A percentile compares a stretch with the other conserved stretches of the same genome.
phyloP scores from a whole-genome alignment of 805 yeast species.

The Naumovozyma dairenensis region DNA sequence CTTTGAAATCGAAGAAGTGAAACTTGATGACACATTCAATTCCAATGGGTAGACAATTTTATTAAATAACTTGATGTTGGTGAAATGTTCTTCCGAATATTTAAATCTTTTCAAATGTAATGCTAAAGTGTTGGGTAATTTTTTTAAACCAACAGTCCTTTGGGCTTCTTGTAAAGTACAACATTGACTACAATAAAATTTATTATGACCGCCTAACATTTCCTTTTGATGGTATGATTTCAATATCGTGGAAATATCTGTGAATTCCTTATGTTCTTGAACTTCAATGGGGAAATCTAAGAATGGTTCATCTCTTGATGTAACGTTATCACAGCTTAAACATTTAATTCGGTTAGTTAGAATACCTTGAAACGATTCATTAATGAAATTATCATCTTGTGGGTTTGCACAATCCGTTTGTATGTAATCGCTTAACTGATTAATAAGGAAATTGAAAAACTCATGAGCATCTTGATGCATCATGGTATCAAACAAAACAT shows the following conservation, averaged over 20 bases:
- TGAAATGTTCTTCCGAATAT: conserved; percentile 69
- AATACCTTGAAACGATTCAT: conserved; percentile 71
- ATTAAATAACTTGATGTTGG: conserved; percentile 78
- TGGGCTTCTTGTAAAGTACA: conserved; percentile 90
- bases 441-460: conserved; percentile 76
- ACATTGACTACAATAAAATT: conserved; percentile 87
- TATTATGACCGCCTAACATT: conserved; percentile 73
- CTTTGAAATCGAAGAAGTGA: conserved; percentile 32
- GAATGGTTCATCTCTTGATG: conserved; percentile 76
- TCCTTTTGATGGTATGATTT: conserved; percentile 64
- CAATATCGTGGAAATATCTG: conserved; percentile 45
- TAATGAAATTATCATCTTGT: conserved; percentile 39
- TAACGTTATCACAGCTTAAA: conserved; percentile 75
- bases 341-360: conserved; percentile 84
- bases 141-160: conserved; percentile 71
- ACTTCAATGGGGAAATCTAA: conserved; percentile 81
- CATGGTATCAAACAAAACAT: conserved; percentile 74
- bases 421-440: conserved; percentile 50
- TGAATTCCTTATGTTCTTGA: conserved; percentile 55
- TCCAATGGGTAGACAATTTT: conserved; percentile 71
- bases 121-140: conserved; percentile 67
- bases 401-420: conserved; percentile 14
- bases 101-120: conserved; percentile 87
- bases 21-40: conserved; percentile 51
- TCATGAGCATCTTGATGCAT: conserved; percentile 99